phyloP scores from a whole-genome alignment of 257 asterid species.

The Solanum pinnatisectum region DNA sequence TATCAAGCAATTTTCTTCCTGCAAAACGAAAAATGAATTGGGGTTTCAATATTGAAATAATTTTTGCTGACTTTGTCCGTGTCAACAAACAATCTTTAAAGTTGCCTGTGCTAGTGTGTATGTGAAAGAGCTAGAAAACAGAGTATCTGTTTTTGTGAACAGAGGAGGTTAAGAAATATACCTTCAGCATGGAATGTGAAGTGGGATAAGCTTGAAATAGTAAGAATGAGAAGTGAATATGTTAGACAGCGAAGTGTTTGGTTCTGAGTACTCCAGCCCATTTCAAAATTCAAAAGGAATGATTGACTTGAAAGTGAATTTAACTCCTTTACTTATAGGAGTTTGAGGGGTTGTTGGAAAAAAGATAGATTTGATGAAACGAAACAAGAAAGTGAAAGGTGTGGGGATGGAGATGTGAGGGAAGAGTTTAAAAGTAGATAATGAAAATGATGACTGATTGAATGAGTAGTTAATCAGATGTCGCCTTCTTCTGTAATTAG shows the following conservation, averaged over 20 bases:
- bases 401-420: slow-evolving; percentile 13
- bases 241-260: slow-evolving; percentile 11
- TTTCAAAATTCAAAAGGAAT: background rate
- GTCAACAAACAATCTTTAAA: background rate
- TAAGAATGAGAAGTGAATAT: slow-evolving; percentile 21
- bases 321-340: background rate
- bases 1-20: slow-evolving; percentile 35
- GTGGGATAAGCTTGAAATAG: slow-evolving; percentile 26
- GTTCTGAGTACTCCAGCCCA: slow-evolving; percentile 22
- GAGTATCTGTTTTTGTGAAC: background rate
- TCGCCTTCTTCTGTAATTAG: slow-evolving; percentile 8
- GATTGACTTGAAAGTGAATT: background rate
- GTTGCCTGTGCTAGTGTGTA: background rate
- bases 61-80: background rate
- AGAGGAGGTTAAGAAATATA: background rate
- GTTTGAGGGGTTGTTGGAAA: background rate
- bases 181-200: slow-evolving; percentile 36
- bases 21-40: slow-evolving; percentile 12
- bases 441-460: background rate
- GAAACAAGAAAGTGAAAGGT: background rate
- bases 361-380: background rate
- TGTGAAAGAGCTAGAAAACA: background rate
- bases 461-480: slow-evolving; percentile 4
- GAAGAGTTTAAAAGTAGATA: background rate
- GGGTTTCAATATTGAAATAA: background rate